Evolutionary conservation across 441 rosid species (phyloP), one percentile per base, ranked within the genome.

Genomic region (Corymbia calophylla): DNA sequence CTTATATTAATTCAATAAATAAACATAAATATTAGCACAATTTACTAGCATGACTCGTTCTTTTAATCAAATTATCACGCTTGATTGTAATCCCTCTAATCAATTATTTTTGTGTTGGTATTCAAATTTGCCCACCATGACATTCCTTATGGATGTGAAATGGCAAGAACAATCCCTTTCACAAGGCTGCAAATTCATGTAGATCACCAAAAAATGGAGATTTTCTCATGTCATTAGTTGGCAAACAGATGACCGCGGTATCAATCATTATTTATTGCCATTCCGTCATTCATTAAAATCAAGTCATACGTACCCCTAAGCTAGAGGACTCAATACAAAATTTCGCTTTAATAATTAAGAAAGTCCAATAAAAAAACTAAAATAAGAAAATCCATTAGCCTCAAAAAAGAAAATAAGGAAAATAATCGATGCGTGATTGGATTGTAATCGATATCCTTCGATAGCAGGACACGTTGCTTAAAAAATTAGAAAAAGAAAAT

Each of bases 101-200:
- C n/a, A n/a, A n/a, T n/a, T n/a, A n/a, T n/a, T n/a, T n/a, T n/a
- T n/a, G n/a, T n/a, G 32, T 64, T 7, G n/a, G 73, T 35, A n/a
- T 64, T 64, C 9, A n/a, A 64, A n/a, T 64, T 4, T 5, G 19
- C 16, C 6, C 10, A 15, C 73, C 39, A 64, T 17, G 17, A 15
- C 5, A 7, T 15, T 64, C 5, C 10, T 3, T 5, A 2, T n/a
- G 0, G 39, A 64, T 7, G 11, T 3, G 1, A 64, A 0, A 1
- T 0, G 9, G 14, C 1, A 11, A 51, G 32, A 0, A 62, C 4
- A 29, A 62, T 29, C 18, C 6, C 32, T 29, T 13, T 29, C 32
- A 14, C 32, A 13, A 62, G 29, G 29, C 29, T 62, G 13, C 8
- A 29, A 62, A 62, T 62, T 17, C 18, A 62, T 29, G 7, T 0